Evolutionary conservation across 805 yeast genomes (phyloP).

Genomic region (Metschnikowia bowlesiae): DNA sequence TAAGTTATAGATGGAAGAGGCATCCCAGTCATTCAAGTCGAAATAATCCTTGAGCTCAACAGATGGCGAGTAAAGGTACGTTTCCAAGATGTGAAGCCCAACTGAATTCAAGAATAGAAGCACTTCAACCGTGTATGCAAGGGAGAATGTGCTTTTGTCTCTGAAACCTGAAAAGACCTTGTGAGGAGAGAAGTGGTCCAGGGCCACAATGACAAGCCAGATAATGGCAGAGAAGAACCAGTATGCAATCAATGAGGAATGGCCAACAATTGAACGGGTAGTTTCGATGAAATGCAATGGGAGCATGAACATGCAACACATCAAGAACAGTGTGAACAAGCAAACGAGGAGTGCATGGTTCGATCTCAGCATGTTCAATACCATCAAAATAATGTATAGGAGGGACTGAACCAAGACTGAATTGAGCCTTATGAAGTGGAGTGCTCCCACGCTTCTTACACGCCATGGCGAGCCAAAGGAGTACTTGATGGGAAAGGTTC

Average conservation of each 20-base stretch:
- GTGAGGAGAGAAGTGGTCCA: slow-evolving; percentile 21
- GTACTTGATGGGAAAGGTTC: slow-evolving; percentile 21
- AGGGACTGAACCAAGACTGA: slow-evolving; percentile 15
- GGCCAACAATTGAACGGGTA: slow-evolving; percentile 20
- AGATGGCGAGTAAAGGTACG: slow-evolving; percentile 19
- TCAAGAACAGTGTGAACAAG: slow-evolving; percentile 8
- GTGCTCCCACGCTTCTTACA: slow-evolving; percentile 12
- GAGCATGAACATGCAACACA: slow-evolving; percentile 12
- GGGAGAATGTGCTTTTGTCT: slow-evolving; percentile 7
- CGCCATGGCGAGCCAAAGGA: slow-evolving; percentile 21
- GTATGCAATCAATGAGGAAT: slow-evolving; percentile 21
- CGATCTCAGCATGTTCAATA: slow-evolving; percentile 2
- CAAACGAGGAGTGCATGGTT: slow-evolving; percentile 3
- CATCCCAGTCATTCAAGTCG: slow-evolving; percentile 25
- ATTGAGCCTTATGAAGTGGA: slow-evolving; percentile 15
- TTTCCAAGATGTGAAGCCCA: slow-evolving; percentile 17
- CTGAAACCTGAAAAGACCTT: slow-evolving; percentile 12
- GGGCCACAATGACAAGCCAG: slow-evolving; percentile 11
- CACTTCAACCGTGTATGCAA: slow-evolving; percentile 15
- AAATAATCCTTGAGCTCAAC: slow-evolving; percentile 20
- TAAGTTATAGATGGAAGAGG: slow-evolving; percentile 19
- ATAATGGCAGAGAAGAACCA: slow-evolving; percentile 18
- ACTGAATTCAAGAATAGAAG: slow-evolving; percentile 11
- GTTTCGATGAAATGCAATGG: slow-evolving; percentile 24
- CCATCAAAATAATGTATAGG: slow-evolving; percentile 11